A percentile compares a stretch with the other conserved stretches of the same genome.
phyloP scores from a whole-genome alignment of 352 stramenopile species.

The Phytophthora citricola region DNA sequence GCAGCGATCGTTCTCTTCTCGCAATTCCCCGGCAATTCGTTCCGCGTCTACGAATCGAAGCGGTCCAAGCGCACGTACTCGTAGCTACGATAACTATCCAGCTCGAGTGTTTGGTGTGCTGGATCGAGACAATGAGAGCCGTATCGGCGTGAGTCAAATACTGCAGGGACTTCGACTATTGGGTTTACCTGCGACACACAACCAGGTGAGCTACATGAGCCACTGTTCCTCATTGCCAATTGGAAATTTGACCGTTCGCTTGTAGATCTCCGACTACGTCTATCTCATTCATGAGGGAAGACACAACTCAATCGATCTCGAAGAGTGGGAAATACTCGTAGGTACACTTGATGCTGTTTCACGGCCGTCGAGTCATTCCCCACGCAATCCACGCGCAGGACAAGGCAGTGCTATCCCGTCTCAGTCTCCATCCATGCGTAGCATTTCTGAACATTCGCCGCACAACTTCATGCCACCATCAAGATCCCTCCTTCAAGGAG shows the following conservation, averaged over 20 bases:
- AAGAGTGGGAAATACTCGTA: conserved; percentile 76
- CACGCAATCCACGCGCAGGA: conserved; percentile 4
- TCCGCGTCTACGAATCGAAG: conserved; percentile 23
- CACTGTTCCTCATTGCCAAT: not conserved
- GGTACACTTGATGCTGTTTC: conserved; percentile 71
- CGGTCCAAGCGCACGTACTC: conserved; percentile 1
- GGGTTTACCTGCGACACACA: conserved; percentile 64
- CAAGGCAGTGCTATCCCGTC: conserved; percentile 12
- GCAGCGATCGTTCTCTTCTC: conserved; percentile 24
- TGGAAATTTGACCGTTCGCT: not conserved
- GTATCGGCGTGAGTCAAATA: conserved; percentile 64
- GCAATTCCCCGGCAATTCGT: conserved; percentile 13
- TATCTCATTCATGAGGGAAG: conserved; percentile 76
- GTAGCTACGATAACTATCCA: conserved; percentile 42
- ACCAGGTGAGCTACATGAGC: conserved; percentile 48
- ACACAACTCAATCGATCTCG: conserved; percentile 57
- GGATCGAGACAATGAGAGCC: conserved; percentile 49
- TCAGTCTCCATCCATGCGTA: conserved; percentile 16
- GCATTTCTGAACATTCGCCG: conserved; percentile 6
- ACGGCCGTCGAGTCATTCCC: conserved; percentile 29
- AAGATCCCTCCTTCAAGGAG: conserved; percentile 16
- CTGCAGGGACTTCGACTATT: conserved; percentile 61
- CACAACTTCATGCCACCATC: conserved; percentile 16
- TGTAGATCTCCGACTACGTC: conserved; percentile 75
- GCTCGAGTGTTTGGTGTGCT: conserved; percentile 61